Evolutionary conservation across 2,329 filamentous ascomycete genomes (phyloP).

Genomic region (Pestalotiopsis sp.): DNA sequence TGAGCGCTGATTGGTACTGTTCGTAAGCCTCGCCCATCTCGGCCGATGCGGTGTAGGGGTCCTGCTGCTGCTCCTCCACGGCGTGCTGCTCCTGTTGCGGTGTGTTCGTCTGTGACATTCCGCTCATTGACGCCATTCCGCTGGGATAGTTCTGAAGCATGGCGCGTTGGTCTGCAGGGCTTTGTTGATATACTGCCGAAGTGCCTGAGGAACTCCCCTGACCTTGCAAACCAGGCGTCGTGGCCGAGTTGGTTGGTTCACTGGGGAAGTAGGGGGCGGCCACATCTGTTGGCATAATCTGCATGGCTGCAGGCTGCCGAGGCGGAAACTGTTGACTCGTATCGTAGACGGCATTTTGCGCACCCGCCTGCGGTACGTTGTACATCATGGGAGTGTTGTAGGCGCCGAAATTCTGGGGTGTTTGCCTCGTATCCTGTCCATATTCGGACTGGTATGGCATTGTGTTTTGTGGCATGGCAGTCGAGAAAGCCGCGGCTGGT

Average conservation of each 20-base stretch:
- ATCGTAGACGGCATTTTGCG: constrained; percentile 72
- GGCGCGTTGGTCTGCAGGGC: constrained; percentile 54
- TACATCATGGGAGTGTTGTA: constrained; percentile 77
- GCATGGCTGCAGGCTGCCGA: constrained; percentile 75
- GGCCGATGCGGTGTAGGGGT: constrained; percentile 41
- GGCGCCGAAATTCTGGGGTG: constrained; percentile 52
- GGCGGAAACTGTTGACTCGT: constrained; percentile 73
- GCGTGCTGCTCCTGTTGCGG: constrained; percentile 46
- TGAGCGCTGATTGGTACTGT: constrained; percentile 62
- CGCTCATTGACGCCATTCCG: constrained; percentile 47
- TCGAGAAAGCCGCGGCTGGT: constrained; percentile 50
- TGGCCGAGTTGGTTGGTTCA: constrained; percentile 64
- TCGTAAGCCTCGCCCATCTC: constrained; percentile 70
- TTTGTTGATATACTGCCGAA: constrained; percentile 67
- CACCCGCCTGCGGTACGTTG: constrained; percentile 67
- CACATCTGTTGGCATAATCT: constrained; percentile 69
- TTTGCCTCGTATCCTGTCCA: constrained; percentile 59
- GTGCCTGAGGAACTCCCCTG: constrained; percentile 50
- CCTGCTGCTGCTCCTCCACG: constrained; percentile 57
- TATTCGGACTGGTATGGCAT: constrained; percentile 64
- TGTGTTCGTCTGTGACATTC: constrained; percentile 44
- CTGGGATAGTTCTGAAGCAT: constrained; percentile 56
- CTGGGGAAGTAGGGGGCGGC: constrained; percentile 75
- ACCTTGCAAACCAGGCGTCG: constrained; percentile 54
- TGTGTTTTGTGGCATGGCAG: constrained; percentile 56